A percentile compares a stretch with the other conserved stretches of the same genome.
These are phyloP conservation scores for Candida schatavii DNA, from an alignment of 805 yeast species.

Conservation along the genomic window DNA sequence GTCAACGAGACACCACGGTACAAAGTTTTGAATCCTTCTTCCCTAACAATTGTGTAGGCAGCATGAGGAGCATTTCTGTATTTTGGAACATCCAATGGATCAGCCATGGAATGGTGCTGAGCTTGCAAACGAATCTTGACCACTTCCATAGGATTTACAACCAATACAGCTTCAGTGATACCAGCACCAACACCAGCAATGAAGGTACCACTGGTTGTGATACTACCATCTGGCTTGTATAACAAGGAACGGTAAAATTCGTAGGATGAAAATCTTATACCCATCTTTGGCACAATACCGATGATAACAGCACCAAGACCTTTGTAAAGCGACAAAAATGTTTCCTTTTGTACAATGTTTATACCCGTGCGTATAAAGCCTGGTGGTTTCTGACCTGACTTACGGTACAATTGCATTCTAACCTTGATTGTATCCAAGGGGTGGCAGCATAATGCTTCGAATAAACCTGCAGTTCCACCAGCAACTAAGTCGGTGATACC, in stretches of 20 bases:
- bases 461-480: slow-evolving; percentile 96
- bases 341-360: slow-evolving; percentile 73
- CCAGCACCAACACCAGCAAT: slow-evolving; percentile 97
- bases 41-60: slow-evolving; percentile 74
- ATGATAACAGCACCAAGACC: slow-evolving; percentile 96
- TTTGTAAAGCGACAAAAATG: slow-evolving; percentile 82
- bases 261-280: slow-evolving; percentile 90
- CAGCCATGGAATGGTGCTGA: slow-evolving; percentile 85
- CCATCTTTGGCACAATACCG: slow-evolving; percentile 98
- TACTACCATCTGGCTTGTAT: slow-evolving; percentile 59
- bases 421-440: slow-evolving; percentile 98
- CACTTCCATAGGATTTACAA: slow-evolving; percentile 97
- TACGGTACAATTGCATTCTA: slow-evolving; percentile 88
- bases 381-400: slow-evolving; percentile 71
- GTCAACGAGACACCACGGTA: slow-evolving; percentile 95
- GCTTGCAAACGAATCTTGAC: slow-evolving; percentile 96
- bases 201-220: slow-evolving; percentile 74
- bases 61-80: slow-evolving; percentile 94
- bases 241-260: slow-evolving; percentile 79
- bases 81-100: slow-evolving; percentile 76
- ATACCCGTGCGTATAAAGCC: slow-evolving; percentile 85
- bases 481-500: slow-evolving; percentile 70
- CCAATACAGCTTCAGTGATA: slow-evolving; percentile 88
- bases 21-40: slow-evolving; percentile 85
- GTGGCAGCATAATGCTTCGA: slow-evolving; percentile 97